A percentile compares a stretch with the other conserved stretches of the same genome.
These are phyloP conservation scores for Parmelia sp. DNA, from an alignment of 495 filamentous ascomycete species.

Conservation along the genomic window DNA sequence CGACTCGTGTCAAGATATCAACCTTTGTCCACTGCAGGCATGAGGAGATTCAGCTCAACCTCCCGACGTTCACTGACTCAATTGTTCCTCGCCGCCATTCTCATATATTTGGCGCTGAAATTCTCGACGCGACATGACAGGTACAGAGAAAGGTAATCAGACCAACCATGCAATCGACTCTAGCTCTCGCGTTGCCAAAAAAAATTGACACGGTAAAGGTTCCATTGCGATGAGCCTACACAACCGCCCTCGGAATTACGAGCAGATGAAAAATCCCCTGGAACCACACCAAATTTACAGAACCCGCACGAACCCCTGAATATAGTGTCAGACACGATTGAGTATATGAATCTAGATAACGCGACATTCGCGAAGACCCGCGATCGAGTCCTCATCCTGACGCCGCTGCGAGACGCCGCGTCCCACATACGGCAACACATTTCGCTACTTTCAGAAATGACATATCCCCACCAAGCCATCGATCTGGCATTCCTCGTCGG, in stretches of 20 bases:
- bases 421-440: conserved; percentile 65
- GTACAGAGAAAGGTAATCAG: conserved; percentile 6
- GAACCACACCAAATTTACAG: neutral
- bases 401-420: conserved; percentile 69
- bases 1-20: neutral
- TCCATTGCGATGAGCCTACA: conserved; percentile 3
- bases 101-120: conserved; percentile 2
- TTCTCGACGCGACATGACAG: conserved; percentile 3
- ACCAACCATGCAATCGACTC: neutral
- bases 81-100: neutral
- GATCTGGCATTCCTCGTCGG: conserved; percentile 75
- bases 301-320: conserved; percentile 22
- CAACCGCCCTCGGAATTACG: neutral
- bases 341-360: conserved; percentile 15
- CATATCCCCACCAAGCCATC: conserved; percentile 73
- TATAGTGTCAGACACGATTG: conserved; percentile 17
- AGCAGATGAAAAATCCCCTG: neutral
- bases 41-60: conserved; percentile 6
- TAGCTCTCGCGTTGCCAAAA: too few relatives aligned
- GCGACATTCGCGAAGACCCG: conserved; percentile 3
- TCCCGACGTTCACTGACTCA: conserved; percentile 2
- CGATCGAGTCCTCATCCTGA: conserved; percentile 54
- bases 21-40: neutral
- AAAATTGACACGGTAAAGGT: conserved; percentile 1
- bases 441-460: conserved; percentile 64